A percentile compares a stretch with the other conserved stretches of the same genome.
Evolutionary conservation across 148 eudicot genomes (phyloP).

Genomic region (Gaultheria prostrata): DNA sequence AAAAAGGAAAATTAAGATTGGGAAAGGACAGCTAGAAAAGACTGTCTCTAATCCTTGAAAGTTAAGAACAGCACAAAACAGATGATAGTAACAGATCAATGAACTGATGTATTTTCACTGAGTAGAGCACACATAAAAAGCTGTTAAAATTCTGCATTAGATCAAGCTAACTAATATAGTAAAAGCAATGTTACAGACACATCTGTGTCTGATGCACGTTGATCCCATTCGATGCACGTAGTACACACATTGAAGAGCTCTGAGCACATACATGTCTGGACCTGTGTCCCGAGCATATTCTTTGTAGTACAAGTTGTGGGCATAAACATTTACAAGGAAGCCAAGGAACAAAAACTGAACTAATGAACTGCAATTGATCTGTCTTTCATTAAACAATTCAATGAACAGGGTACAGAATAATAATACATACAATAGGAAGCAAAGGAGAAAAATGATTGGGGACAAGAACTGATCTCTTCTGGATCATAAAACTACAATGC

Average conservation of each 20-base stretch:
- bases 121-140: neutral
- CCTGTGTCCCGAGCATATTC: neutral
- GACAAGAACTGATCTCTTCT: neutral
- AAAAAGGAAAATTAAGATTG: neutral
- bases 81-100: neutral
- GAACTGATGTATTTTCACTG: neutral
- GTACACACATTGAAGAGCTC: neutral
- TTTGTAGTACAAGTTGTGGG: neutral
- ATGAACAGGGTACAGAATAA: neutral
- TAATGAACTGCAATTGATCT: neutral
- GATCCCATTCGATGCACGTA: neutral
- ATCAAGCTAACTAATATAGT: neutral
- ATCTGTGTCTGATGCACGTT: neutral
- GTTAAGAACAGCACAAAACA: neutral
- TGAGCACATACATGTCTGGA: neutral
- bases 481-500: neutral
- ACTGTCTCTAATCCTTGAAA: neutral
- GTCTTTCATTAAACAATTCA: neutral
- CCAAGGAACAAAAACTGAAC: neutral
- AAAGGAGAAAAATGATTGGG: neutral
- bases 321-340: slow-evolving; percentile 17
- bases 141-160: neutral
- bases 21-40: neutral
- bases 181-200: neutral
- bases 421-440: neutral